phyloP scores from a whole-genome alignment of 2,329 filamentous ascomycete species.

The Stenocarpella maydis region DNA sequence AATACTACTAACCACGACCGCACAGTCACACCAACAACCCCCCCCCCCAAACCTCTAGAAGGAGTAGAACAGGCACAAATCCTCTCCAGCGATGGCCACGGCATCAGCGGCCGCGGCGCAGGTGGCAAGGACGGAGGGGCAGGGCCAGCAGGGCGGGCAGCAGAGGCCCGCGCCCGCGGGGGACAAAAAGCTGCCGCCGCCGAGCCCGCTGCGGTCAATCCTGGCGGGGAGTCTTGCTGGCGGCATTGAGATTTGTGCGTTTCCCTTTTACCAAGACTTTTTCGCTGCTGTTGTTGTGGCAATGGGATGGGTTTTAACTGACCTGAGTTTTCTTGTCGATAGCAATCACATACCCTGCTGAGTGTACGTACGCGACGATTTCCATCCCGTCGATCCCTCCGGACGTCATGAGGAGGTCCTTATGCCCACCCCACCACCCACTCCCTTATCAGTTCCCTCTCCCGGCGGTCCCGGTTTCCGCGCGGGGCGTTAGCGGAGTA shows the following conservation, averaged over 20 bases:
- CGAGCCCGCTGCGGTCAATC: conserved; percentile 87
- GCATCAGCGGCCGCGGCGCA: conserved; percentile 9
- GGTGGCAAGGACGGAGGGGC: conserved; percentile 35
- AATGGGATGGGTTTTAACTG: too few species aligned
- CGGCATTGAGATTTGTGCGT: conserved; percentile 87
- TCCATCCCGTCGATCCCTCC: too few species aligned
- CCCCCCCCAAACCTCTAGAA: too few species aligned
- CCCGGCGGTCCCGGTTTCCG: too few species aligned
- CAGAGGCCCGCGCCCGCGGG: conserved; percentile 33
- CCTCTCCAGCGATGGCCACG: neutral
- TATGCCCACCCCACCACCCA: too few species aligned
- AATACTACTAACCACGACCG: too few species aligned
- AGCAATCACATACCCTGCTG: conserved; percentile 92
- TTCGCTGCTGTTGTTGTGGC: conserved; percentile 23
- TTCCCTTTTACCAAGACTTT: neutral
- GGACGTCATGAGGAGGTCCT: too few species aligned
- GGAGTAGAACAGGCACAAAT: too few species aligned
- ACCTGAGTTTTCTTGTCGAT: neutral
- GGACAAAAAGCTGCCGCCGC: conserved; percentile 50
- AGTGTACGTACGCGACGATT: conserved; percentile 68
- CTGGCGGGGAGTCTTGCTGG: conserved; percentile 93
- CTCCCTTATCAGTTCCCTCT: too few species aligned
- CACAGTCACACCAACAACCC: too few species aligned
- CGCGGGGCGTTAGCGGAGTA: too few species aligned
- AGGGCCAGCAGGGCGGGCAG: too few species aligned